Base-by-base conservation (phyloP, 2,329 filamentous ascomycete species). In the Diaporthe destruens region DNA sequence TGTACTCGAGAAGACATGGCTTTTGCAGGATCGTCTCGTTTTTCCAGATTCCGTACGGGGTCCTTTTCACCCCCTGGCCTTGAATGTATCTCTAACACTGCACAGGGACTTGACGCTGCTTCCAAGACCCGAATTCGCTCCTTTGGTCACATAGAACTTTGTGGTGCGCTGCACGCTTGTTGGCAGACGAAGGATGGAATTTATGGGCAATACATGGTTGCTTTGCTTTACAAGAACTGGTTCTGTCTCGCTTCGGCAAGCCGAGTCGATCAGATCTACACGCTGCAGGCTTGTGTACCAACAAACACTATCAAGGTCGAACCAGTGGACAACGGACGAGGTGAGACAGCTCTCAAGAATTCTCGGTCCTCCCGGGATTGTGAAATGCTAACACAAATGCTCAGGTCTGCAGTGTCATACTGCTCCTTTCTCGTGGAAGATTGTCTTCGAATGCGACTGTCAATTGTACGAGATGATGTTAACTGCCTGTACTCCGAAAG, bases 361-460 rank as follows among this genome's bases (percentile, higher is more conserved):
- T 53, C n/a, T 42, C 32, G n/a, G 44, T 6, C 5, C 11, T 11
- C 44, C 16, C 12, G 20, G 7, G 4, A 7, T 23, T 7, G 23
- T 44, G 14, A 16, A 18, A 44, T 54, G 23, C 56, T 70, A 23
- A 70, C 42, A 42, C 36, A 18, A 57, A 18, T 32, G 6, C 49
- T 25, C 74, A 97, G 95, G 94, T 0, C 80, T 98, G 9, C 94
- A 96, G 85, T 98, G 95, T 78, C 92, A 96, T 75, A 94, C 93
- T 3, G 93, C 94, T 0, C 91, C 93, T 0, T 94, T 94, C 80
- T 96, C 95, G 1, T 98, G 95, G 96, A 99, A 98, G 80, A 78
- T 98, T 14, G 87, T 94, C 3, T 98, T 98, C 78, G 92, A 96
- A 79, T 89, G 90, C 75, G 87, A 92, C 71, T 89, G 93, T 76